Base-by-base conservation (phyloP, 2,329 filamentous ascomycete species). In the Penicillium sp. region DNA sequence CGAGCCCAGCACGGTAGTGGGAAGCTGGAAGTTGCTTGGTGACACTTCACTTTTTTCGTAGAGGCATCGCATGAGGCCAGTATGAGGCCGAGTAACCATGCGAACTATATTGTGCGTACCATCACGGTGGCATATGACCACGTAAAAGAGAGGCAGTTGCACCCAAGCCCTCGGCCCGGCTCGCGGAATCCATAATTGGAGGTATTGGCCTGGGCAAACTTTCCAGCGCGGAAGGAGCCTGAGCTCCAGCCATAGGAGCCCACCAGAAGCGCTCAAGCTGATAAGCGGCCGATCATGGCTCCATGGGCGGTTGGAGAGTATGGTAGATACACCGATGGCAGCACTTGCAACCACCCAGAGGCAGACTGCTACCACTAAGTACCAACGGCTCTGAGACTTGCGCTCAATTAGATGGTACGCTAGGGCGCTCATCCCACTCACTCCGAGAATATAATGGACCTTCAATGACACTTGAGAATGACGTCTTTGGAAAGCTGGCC, bases 1-100 rank as follows among this genome's bases (percentile, higher is more conserved):
- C 7, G 57, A 52, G 4, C 58, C 48, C 7, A 60, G 41, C 31
- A 60, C 5, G 35, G 17, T 50, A 31, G 20, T 41, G 39, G 39
- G 15, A 14, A 42, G 39, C 8, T 39, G 37, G 37, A 39, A 39
- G 15, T 15, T 37, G n/a, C 8, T 28, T 3, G 25, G 39, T 14
- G 4, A 35, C 14, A 45, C 20, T 15, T 15, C 10, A 15, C 5
- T 28, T 0, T 17, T n/a, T n/a, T 54, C 3, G 15, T 43, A 54
- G 1, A 54, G 52, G 34, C 15, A 42, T 54, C 17, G 37, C 28
- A 41, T 42, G 28, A 54, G 53, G 17, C 53, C 34, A 7, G 6
- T 8, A 22, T 48, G 8, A 17, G 53, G 53, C 17, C 42, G 7
- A 8, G 17, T 35, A 28, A 55, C 53, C 17, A 55, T 47, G 10